Evolutionary conservation across 441 rosid species (phyloP).

Genomic region (Viola pubescens): DNA sequence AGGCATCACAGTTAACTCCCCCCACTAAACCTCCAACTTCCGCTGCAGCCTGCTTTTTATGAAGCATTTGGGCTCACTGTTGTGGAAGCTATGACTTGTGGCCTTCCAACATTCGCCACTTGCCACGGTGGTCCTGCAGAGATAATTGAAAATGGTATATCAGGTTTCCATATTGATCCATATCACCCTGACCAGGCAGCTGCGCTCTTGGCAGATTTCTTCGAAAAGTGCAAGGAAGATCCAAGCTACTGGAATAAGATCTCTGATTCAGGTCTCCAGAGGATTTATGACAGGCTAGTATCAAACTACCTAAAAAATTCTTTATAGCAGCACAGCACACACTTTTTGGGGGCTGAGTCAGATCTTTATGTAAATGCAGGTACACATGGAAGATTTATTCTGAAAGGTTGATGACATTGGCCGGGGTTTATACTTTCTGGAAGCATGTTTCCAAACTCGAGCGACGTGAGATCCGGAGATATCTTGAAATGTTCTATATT

Average conservation of each 20-base stretch:
- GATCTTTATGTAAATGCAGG: slow-evolving; percentile 27
- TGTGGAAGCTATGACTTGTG: slow-evolving; percentile 93
- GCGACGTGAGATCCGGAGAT: slow-evolving; percentile 70
- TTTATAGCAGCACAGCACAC: too few species aligned
- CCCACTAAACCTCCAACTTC: not conserved
- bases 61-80: slow-evolving; percentile 97
- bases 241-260: slow-evolving; percentile 60
- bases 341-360: not conserved
- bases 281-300: slow-evolving; percentile 64
- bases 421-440: slow-evolving; percentile 94
- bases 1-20: slow-evolving; percentile 4
- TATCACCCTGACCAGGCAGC: slow-evolving; percentile 78
- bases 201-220: slow-evolving; percentile 55
- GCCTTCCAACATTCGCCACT: slow-evolving; percentile 90
- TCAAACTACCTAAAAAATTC: not conserved
- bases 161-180: slow-evolving; percentile 93
- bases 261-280: slow-evolving; percentile 62
- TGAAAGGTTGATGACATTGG: slow-evolving; percentile 77
- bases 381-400: slow-evolving; percentile 95
- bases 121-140: slow-evolving; percentile 94
- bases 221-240: slow-evolving; percentile 58
- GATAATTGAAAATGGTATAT: slow-evolving; percentile 65
- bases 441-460: slow-evolving; percentile 83
- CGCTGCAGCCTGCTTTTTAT: slow-evolving; percentile 78
- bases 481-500: slow-evolving; percentile 94